Evolutionary conservation across 1,284 basidiomycete genomes (phyloP).

Genomic region (Naganishia albida): DNA sequence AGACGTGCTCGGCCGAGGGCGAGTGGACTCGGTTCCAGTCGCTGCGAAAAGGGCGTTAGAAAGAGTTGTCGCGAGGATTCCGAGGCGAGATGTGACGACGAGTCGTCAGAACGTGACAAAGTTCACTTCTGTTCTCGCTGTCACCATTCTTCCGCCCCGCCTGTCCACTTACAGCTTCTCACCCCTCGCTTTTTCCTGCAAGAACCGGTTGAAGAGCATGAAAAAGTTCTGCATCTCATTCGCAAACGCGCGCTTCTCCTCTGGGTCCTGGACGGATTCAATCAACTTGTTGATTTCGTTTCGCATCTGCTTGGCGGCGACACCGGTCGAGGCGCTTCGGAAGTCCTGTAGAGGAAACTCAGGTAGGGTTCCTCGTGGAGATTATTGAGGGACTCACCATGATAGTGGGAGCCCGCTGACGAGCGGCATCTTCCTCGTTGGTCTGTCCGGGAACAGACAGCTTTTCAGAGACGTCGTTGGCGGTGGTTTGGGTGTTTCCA

Average conservation of each 20-base stretch:
- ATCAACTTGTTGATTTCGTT: conserved; percentile 97
- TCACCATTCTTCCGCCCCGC: conserved; percentile 6
- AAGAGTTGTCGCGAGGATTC: background rate
- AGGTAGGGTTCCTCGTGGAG: background rate
- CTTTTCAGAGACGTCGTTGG: conserved; percentile 19
- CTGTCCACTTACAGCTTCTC: conserved; percentile 77
- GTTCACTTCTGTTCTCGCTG: background rate
- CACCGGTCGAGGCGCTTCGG: conserved; percentile 28
- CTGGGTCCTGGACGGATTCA: conserved; percentile 69
- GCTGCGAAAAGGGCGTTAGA: conserved; percentile 56
- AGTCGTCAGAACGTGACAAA: background rate
- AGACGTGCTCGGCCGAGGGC: conserved; percentile 87
- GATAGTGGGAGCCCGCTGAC: conserved; percentile 26
- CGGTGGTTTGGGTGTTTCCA: conserved; percentile 19
- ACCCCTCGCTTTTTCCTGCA: conserved; percentile 90
- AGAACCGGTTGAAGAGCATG: conserved; percentile 97
- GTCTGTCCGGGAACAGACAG: conserved; percentile 18
- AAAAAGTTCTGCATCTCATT: conserved; percentile 99
- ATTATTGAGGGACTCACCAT: conserved; percentile 1
- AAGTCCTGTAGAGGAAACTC: conserved; percentile 18
- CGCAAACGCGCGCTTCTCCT: conserved; percentile 89
- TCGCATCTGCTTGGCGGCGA: conserved; percentile 84
- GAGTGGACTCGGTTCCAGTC: conserved; percentile 98
- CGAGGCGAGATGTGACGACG: background rate
- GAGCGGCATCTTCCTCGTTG: conserved; percentile 14